Evolutionary conservation across 2,329 filamentous ascomycete genomes (phyloP).

Genomic region (Dichotomopilus funicola): DNA sequence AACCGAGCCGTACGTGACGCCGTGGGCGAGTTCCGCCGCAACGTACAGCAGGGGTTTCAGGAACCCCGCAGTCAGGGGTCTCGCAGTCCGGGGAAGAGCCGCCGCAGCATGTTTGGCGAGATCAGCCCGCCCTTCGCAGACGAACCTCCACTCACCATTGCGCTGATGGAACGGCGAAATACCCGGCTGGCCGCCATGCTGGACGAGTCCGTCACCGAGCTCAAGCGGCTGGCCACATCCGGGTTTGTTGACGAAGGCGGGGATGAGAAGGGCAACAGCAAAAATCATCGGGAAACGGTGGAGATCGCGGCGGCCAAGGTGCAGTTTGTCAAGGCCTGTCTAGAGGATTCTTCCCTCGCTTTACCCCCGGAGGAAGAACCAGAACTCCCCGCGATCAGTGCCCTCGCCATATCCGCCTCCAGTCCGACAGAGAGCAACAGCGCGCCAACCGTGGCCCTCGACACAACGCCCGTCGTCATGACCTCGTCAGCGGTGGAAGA

Average conservation of each 20-base stretch:
- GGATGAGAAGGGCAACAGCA: slow-evolving; percentile 35
- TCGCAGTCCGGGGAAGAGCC: slow-evolving; percentile 36
- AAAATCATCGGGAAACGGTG: slow-evolving; percentile 45
- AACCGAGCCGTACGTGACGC: slow-evolving; percentile 77
- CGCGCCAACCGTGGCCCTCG: slow-evolving; percentile 25
- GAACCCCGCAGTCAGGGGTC: slow-evolving; percentile 51
- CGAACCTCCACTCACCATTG: slow-evolving; percentile 31
- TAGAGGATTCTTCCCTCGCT: slow-evolving; percentile 44
- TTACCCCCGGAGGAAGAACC: slow-evolving; percentile 26
- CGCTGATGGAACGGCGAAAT: slow-evolving; percentile 58
- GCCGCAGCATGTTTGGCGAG: slow-evolving; percentile 32
- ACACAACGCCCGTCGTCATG: slow-evolving; percentile 25
- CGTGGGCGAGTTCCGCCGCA: slow-evolving; percentile 71
- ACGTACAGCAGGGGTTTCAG: slow-evolving; percentile 59
- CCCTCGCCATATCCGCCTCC: slow-evolving; percentile 17
- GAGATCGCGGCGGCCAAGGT: slow-evolving; percentile 56
- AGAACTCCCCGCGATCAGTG: slow-evolving; percentile 18
- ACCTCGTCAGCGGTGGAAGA: slow-evolving; percentile 24
- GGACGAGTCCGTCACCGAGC: slow-evolving; percentile 55
- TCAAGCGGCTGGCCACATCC: slow-evolving; percentile 54
- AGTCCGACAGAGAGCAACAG: slow-evolving; percentile 14
- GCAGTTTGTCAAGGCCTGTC: slow-evolving; percentile 57
- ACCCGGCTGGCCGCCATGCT: slow-evolving; percentile 61
- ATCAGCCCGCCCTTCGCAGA: slow-evolving; percentile 19
- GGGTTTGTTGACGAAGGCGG: slow-evolving; percentile 28